Base-by-base conservation (phyloP, 2,329 filamentous ascomycete genomes). In the Xylaria sp. region DNA sequence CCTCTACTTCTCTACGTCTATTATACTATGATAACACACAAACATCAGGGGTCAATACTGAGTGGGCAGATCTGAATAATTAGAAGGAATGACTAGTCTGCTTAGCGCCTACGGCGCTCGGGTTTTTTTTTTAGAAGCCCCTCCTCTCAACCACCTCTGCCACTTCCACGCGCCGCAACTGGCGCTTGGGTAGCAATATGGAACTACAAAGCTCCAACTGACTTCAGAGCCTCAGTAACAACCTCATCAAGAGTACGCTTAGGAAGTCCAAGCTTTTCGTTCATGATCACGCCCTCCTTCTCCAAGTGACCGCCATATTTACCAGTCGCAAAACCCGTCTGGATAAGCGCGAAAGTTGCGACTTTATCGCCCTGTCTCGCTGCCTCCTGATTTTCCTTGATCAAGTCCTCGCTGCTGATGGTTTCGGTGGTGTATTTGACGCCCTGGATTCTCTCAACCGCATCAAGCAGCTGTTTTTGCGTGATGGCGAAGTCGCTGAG, bases 401-500 rank as follows among this genome's bases (percentile, higher is more conserved):
- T 74, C 40, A 76, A 58, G n/a, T 69, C 68, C 3, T 66, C 40
- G 54, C 74, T 77, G 38, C 79, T 70, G 40, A 80, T 44, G 2
- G 38, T 71, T 48, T 78, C 75, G 1, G 69, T 73, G 3, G 53
- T 44, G 59, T 78, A 78, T 48, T 83, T 82, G n/a, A 83, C 78
- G 2, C 84, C 81, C 67, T 85, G 82, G 5, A 84, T 80, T 13
- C 82, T 80, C 73, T 88, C 85, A 2, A 87, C 77, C 9, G 84
- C 82, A 59, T 84, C 84, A 49, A 86, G 70, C 13, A 81, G 54
- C 64, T 78, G 71, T 46, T 71, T 76, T 70, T 79, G 79, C 6
- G 75, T 77, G 20, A 76, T 67, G 1, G 74, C 75, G 63, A 79
- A 78, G 60, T 81, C 79, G 61, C 77, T 77, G n/a, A 80, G 66